Evolutionary conservation across 1,139 yeast species (phyloP).

Genomic region (Kodamaea plutei): DNA sequence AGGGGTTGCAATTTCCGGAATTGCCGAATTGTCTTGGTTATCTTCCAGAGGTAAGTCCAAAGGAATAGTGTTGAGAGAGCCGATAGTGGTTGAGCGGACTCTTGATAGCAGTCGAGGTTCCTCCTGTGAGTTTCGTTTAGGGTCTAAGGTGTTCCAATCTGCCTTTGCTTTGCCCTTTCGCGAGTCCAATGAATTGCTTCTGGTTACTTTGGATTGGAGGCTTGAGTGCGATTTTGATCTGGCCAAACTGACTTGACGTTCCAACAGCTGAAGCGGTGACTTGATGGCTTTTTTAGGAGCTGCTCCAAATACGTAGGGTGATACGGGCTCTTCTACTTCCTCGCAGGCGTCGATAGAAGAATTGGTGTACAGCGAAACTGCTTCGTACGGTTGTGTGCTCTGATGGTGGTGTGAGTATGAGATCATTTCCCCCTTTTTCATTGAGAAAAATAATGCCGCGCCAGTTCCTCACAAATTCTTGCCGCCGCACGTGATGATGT

Average conservation of each 20-base stretch:
- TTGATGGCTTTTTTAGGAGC: conserved; percentile 5
- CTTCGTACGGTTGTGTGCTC: background rate
- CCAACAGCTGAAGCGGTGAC: conserved; percentile 13
- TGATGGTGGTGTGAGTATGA: background rate
- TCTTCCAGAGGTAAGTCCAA: no score
- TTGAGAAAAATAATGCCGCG: no score
- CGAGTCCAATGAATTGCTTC: no score
- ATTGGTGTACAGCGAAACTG: no score
- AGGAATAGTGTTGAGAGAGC: background rate
- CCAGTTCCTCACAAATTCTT: no score
- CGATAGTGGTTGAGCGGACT: background rate
- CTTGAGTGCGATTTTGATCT: conserved; percentile 7
- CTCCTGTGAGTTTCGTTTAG: no score
- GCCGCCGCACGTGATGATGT: background rate
- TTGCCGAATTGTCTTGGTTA: no score
- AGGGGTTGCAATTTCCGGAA: no score
- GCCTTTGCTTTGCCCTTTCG: background rate
- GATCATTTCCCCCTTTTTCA: conserved; percentile 1
- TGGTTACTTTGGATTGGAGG: background rate
- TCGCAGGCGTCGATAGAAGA: no score
- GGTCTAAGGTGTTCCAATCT: no score
- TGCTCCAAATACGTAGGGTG: background rate
- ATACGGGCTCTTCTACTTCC: background rate
- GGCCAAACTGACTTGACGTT: conserved; percentile 13
- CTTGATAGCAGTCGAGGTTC: no score